Evolutionary conservation across 352 stramenopile species (phyloP), one percentile per base, ranked within the genome.

Genomic region (Pythium brachiatum): DNA sequence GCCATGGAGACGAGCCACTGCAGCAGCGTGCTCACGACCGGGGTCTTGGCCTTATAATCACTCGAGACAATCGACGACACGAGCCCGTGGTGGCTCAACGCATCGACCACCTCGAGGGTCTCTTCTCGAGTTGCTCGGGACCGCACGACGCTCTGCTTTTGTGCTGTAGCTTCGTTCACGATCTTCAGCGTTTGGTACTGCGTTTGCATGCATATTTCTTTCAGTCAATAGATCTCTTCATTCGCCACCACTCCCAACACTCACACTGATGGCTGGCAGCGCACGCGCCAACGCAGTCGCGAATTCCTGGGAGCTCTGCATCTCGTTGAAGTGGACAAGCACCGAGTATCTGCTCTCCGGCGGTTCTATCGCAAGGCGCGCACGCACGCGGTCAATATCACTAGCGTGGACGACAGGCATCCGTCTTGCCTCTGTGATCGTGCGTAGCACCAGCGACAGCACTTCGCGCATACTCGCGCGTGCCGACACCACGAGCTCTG

Each of bases 251-350:
- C 13, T 25, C 32, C 25, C 9, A 7, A 16, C 26, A 65, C 79
- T 50, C 74, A 92, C 83, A 27, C 72, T 79, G 73, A 86, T 81
- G 16, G 78, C 81, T 13, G 78, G 83, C 27, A 90, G 79, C 20
- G 85, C 76, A 53, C 88, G 81, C 55, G 80, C 88, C 47, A 93
- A 67, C 38, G 73, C 87, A 12, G 62, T 81, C 59, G 84, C 89
- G 70, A 88, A 93, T 57, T 98, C 88, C 25, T 96, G 81, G 1
- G 78, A 83, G 32, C 78, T 90, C 66, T 97, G 85, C 67, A 98
- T 86, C 68, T 98, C 94, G 64, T 98, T 96, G 57, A 92, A 93
- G 71, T 98, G 91, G 41, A 98, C 74, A 25, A 98, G 84, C 11
- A 98, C 76, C 51, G 90, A 96, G 36, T 96, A 90, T 21, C 88